These are phyloP conservation scores for Neurospora hispaniola DNA, from an alignment of 495 filamentous ascomycete species.

Conservation along the genomic window DNA sequence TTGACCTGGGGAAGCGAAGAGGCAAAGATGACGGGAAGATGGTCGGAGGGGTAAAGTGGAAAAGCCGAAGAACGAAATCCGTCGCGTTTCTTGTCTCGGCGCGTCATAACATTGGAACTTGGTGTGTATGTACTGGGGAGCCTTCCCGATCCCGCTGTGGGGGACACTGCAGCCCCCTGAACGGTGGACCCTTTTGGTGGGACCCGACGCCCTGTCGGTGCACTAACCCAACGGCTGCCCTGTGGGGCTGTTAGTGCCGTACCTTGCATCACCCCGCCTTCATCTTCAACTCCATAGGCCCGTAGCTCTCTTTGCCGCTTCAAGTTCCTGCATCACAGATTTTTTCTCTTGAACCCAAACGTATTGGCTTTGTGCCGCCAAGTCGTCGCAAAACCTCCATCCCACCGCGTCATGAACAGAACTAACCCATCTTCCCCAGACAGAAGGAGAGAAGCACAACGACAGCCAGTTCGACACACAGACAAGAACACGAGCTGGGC, in stretches of 20 bases:
- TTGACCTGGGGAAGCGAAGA: background rate
- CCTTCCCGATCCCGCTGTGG: background rate
- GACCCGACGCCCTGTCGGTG: no score
- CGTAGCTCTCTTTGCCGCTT: background rate
- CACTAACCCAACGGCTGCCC: background rate
- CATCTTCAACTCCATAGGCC: no score
- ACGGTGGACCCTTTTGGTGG: background rate
- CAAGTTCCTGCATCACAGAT: background rate
- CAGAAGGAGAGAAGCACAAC: background rate
- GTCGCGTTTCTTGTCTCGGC: background rate
- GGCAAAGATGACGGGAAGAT: background rate
- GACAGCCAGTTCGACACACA: background rate
- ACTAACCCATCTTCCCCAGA: background rate
- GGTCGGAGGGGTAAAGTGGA: background rate
- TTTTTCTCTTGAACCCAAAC: background rate
- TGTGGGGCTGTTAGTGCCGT: background rate
- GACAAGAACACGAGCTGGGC: background rate
- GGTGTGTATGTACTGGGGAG: background rate
- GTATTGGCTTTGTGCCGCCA: background rate
- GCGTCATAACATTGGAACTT: background rate
- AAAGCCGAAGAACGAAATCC: background rate
- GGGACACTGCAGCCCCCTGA: background rate
- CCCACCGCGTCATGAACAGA: background rate
- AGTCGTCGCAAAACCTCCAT: background rate
- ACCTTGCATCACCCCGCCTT: no score